phyloP scores from a whole-genome alignment of 148 eudicot genomes.

The Vaccinium vitisidaea region DNA sequence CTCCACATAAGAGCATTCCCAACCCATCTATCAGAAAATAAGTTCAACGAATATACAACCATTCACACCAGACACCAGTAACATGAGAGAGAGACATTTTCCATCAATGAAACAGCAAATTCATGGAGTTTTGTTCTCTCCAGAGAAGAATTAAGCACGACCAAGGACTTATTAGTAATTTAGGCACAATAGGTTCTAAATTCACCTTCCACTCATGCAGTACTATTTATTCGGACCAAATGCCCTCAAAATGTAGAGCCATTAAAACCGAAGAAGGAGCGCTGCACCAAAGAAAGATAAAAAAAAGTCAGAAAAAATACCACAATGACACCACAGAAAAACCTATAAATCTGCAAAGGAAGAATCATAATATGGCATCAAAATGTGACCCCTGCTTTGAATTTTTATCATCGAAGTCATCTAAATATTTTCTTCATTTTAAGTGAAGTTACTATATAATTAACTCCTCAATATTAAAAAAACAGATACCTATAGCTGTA shows the following conservation, averaged over 20 bases:
- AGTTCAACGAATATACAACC: too few species aligned
- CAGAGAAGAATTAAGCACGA: neutral
- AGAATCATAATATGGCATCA: neutral
- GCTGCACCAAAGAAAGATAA: slow-evolving; percentile 36
- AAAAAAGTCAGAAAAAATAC: slow-evolving; percentile 6
- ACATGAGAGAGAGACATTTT: neutral
- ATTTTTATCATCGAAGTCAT: neutral
- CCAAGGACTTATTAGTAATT: neutral
- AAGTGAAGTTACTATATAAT: neutral
- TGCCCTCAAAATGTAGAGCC: slow-evolving; percentile 70
- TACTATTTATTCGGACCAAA: neutral
- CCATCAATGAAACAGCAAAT: neutral
- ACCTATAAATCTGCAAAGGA: too few species aligned
- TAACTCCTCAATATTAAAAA: neutral
- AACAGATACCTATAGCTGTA: neutral
- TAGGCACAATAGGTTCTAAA: neutral
- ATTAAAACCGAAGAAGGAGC: slow-evolving; percentile 74
- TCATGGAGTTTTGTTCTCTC: neutral
- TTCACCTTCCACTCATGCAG: neutral
- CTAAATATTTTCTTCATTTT: neutral
- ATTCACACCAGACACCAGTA: neutral
- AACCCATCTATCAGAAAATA: too few species aligned
- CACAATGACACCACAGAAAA: neutral
- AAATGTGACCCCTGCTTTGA: neutral
- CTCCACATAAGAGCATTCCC: too few species aligned